A percentile compares a stretch with the other conserved stretches of the same genome.
Conservation (phyloP, 768 basidiomycete genomes). For the Gelatoporia subvermispora region DNA sequence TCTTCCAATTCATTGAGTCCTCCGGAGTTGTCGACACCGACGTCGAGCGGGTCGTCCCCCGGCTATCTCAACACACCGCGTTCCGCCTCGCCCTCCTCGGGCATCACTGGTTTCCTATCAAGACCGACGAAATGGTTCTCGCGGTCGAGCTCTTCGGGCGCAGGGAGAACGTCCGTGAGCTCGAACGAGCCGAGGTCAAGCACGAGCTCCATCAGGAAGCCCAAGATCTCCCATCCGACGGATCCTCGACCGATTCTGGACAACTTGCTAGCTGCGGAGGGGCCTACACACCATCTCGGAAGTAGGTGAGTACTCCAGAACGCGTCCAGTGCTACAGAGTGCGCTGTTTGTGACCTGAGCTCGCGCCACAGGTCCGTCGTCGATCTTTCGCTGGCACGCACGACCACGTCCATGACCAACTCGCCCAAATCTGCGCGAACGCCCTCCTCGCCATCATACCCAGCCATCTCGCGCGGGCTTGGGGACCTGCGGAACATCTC, state of each 20-base stretch:
- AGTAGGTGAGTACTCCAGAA: slow-evolving; percentile 45
- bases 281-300: slow-evolving; percentile 30
- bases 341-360: not conserved
- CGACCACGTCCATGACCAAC: slow-evolving; percentile 37
- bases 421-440: slow-evolving; percentile 18
- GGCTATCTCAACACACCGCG: slow-evolving; percentile 38
- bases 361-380: slow-evolving; percentile 49
- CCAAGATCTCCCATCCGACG: slow-evolving; percentile 81
- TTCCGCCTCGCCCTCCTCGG: slow-evolving; percentile 60
- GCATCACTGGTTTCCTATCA: slow-evolving; percentile 60
- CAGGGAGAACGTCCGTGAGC: slow-evolving; percentile 25
- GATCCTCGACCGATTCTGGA: slow-evolving; percentile 72
- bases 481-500: slow-evolving; percentile 71
- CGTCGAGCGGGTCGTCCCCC: slow-evolving; percentile 14
- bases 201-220: slow-evolving; percentile 49
- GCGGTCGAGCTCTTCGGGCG: slow-evolving; percentile 53
- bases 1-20: slow-evolving; percentile 25
- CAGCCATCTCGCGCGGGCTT: slow-evolving; percentile 32
- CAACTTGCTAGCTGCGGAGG: slow-evolving; percentile 42
- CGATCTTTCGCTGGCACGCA: slow-evolving; percentile 48
- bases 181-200: slow-evolving; percentile 46
- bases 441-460: slow-evolving; percentile 27
- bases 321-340: not conserved
- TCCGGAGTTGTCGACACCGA: slow-evolving; percentile 13
- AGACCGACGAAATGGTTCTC: slow-evolving; percentile 72